Evolutionary conservation across 257 asterid species (phyloP).

Genomic region (Gentiana macrophylla): DNA sequence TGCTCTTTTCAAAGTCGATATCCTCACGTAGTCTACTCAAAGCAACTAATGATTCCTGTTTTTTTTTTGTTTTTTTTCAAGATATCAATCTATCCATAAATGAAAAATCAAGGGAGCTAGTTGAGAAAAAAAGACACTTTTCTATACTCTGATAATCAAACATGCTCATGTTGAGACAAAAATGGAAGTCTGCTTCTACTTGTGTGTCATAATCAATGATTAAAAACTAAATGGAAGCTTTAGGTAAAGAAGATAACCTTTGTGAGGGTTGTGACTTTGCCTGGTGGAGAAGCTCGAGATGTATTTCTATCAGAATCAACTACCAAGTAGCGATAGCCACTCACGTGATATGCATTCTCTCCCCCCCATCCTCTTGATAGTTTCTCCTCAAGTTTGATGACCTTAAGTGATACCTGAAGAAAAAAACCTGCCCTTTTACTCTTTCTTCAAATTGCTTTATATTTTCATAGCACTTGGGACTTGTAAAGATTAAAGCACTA

Average conservation of each 20-base stretch:
- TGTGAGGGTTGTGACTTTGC: constrained; percentile 86
- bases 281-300: constrained; percentile 96
- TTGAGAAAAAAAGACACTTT: too few relatives aligned
- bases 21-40: constrained; percentile 79
- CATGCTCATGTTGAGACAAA: too few relatives aligned
- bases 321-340: constrained; percentile 88
- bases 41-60: constrained; percentile 78
- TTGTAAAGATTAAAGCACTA: too few relatives aligned
- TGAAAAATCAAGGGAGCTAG: too few relatives aligned
- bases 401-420: constrained; percentile 56
- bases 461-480: too few relatives aligned
- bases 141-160: too few relatives aligned
- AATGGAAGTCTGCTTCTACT: too few relatives aligned
- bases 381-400: constrained; percentile 81
- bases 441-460: too few relatives aligned
- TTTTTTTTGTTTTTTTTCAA: too few relatives aligned
- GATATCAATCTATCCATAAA: constrained; percentile 9
- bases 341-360: constrained; percentile 94
- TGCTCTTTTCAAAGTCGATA: constrained; percentile 61
- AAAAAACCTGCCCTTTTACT: constrained; percentile 3
- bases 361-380: constrained; percentile 99
- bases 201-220: too few relatives aligned
- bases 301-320: constrained; percentile 66
- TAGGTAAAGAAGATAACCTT: constrained; percentile 41
- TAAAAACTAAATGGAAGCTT: not conserved